Base-by-base conservation (phyloP, 805 yeast genomes). In the Kluyveromyces aestuarii region DNA sequence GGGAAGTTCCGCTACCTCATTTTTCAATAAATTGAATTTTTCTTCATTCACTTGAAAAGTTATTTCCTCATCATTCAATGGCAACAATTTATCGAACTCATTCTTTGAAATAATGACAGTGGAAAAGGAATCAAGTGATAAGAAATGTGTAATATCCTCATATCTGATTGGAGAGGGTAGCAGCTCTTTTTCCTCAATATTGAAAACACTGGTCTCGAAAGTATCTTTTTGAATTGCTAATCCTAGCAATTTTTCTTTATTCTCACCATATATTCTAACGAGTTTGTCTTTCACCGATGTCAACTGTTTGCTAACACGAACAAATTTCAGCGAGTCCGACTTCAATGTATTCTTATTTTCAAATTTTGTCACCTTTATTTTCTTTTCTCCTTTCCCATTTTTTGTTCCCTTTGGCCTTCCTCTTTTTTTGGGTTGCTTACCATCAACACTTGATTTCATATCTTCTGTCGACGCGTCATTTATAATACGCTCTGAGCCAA, bases 151-250 rank as follows among this genome's bases (percentile, higher is more conserved):
- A 25, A 43, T 40, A n/a, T 59, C 54, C 5, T 56, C 55, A 48
- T 46, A 60, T 44, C 7, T 37, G 4, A 43, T 7, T 16, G 35
- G 17, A 17, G 25, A 43, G 8, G 21, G 7, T 2, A 33, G 17
- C 7, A 43, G 17, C 9, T 33, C 19, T 5, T 19, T 33, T 17
- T 30, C 39, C 13, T 43, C 16, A 56, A 78, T 59, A 55, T 63
- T 66, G 51, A 80, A 80, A 37, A 77, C 52, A 27, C 68, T 62
- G 1, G 62, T 62, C 36, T 77, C 79, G 79, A 84, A 82, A 4
- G 63, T 65, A 16, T 67, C 70, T 50, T 82, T 75, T 37, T 73
- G 68, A 21, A 70, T 62, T 4, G 77, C 63, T 2, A 77, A 62
- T 16, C 63, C 61, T 10, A 74, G 61, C 40, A 77, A 68, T 46